Evolutionary conservation across 2,329 filamentous ascomycete genomes (phyloP).

Genomic region (Coccinonectria pachysandricola): DNA sequence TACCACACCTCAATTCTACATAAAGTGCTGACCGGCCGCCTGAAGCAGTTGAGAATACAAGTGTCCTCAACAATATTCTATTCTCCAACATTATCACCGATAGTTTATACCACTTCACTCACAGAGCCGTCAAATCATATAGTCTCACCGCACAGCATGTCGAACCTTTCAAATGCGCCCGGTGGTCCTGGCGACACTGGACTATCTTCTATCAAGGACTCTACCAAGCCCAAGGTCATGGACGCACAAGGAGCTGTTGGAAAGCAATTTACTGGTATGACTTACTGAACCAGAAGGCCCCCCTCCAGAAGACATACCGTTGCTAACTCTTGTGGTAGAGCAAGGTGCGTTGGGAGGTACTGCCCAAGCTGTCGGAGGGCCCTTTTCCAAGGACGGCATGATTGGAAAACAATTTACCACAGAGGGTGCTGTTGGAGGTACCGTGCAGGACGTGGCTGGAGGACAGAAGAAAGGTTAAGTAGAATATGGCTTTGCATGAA

Average conservation of each 20-base stretch:
- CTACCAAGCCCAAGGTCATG: constrained; percentile 30
- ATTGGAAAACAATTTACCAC: constrained; percentile 47
- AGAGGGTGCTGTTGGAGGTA: constrained; percentile 41
- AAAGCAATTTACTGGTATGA: constrained; percentile 43
- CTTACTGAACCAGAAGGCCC: rapidly evolving
- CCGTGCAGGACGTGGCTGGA: constrained; percentile 36
- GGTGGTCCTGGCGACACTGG: no score
- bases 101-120: no score
- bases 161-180: no score
- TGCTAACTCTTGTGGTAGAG: constrained; percentile 20
- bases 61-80: no score
- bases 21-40: no score
- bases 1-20: no score
- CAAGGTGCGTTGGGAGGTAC: constrained; percentile 39
- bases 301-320: rapidly evolving
- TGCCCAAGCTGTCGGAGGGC: constrained; percentile 40
- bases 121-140: no score
- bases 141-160: no score
- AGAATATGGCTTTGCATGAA: no score
- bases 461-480: constrained; percentile 24
- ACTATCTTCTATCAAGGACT: no score
- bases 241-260: constrained; percentile 41
- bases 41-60: no score
- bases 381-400: constrained; percentile 37
- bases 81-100: no score